Evolutionary conservation across 2,329 filamentous ascomycete species (phyloP).

Genomic region (Paecilomyces fulvus): DNA sequence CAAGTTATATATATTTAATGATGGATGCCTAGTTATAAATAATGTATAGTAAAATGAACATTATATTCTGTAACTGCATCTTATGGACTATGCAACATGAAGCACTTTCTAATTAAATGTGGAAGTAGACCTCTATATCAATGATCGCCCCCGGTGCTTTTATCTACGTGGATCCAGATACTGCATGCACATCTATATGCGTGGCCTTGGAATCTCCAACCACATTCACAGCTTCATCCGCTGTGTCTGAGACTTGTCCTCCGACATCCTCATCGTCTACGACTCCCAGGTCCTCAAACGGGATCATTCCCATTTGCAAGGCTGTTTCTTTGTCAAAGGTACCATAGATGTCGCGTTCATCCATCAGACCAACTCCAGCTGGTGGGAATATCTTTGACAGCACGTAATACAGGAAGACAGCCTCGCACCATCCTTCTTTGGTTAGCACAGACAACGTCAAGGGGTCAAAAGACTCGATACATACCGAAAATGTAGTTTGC

Average conservation of each 20-base stretch:
- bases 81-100: neutral
- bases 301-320: neutral
- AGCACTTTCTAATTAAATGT: no score
- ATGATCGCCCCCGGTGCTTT: neutral
- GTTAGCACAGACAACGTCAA: neutral
- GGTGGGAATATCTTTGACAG: neutral
- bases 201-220: neutral
- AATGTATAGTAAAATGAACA: neutral
- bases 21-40: neutral
- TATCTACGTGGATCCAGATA: neutral
- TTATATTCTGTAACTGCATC: neutral
- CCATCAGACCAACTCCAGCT: neutral
- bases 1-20: neutral
- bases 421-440: neutral
- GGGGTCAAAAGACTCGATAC: neutral
- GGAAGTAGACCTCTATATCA: no score
- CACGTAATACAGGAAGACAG: neutral
- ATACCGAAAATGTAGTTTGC: neutral
- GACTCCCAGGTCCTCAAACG: neutral
- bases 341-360: neutral
- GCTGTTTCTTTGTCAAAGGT: neutral
- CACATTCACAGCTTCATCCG: neutral
- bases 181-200: neutral
- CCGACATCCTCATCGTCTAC: neutral
- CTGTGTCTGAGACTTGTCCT: neutral